phyloP scores from a whole-genome alignment of 2,329 filamentous ascomycete genomes.

The Aspergillus pseudoterreus region DNA sequence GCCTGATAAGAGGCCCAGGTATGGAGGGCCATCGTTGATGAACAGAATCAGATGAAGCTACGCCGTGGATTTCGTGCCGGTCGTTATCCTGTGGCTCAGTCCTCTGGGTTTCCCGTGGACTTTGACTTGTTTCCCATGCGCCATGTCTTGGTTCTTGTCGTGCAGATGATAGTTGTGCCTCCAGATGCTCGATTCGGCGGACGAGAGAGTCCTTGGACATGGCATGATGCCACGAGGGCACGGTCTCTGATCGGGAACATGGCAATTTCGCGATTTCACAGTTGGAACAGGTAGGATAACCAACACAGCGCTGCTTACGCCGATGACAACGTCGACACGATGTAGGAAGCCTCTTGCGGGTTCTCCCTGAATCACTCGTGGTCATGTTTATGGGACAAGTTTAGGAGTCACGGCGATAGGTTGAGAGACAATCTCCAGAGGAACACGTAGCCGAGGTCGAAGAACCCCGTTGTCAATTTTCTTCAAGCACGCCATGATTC shows the following conservation, averaged over 20 bases:
- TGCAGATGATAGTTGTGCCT: slow-evolving; percentile 13
- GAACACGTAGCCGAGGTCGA: no score
- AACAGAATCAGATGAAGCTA: background rate
- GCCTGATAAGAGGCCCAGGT: slow-evolving; percentile 18
- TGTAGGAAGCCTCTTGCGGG: slow-evolving; percentile 21
- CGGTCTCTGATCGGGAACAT: slow-evolving; percentile 16
- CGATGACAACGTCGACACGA: slow-evolving; percentile 22
- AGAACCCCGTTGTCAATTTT: no score
- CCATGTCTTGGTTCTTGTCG: no score
- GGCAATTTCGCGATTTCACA: slow-evolving; percentile 18
- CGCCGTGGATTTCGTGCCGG: background rate
- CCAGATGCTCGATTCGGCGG: slow-evolving; percentile 18
- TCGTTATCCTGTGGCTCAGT: background rate
- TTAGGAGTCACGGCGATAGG: no score
- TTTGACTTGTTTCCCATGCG: no score
- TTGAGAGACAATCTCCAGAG: no score
- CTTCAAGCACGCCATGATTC: no score
- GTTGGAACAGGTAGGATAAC: slow-evolving; percentile 17
- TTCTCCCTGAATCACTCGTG: slow-evolving; percentile 1
- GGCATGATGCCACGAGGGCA: slow-evolving; percentile 22
- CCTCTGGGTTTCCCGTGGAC: no score
- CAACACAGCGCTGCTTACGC: slow-evolving; percentile 23
- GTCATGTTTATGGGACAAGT: background rate
- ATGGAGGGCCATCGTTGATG: slow-evolving; percentile 4
- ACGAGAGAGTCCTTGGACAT: slow-evolving; percentile 23